phyloP scores from a whole-genome alignment of 257 asterid species.

The Vinca minor region DNA sequence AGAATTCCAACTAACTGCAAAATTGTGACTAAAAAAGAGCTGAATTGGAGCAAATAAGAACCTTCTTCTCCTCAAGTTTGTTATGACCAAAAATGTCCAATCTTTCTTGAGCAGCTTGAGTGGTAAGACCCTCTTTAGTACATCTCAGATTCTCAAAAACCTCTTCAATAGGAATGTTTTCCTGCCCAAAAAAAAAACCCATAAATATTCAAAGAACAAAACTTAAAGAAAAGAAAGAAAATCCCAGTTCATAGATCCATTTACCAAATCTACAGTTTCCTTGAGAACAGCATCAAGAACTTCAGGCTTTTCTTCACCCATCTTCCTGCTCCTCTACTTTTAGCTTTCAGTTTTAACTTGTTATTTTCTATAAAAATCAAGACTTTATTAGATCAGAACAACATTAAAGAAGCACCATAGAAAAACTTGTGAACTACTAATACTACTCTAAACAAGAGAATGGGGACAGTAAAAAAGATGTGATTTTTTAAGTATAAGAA shows the following conservation, averaged over 20 bases:
- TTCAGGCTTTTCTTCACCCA: conserved; percentile 56
- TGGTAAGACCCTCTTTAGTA: conserved; percentile 75
- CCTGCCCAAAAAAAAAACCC: conserved; percentile 40
- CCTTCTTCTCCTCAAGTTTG: conserved; percentile 99
- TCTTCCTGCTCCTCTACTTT: background rate
- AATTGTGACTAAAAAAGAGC: conserved; percentile 16
- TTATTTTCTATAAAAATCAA: conserved; percentile 5
- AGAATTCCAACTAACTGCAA: background rate
- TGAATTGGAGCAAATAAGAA: conserved; percentile 18
- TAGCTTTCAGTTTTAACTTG: background rate
- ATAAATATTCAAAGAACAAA: conserved; percentile 13
- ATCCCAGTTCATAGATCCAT: conserved; percentile 53
- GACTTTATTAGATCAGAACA: conserved; percentile 29
- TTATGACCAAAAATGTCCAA: conserved; percentile 85
- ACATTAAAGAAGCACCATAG: conserved; percentile 30
- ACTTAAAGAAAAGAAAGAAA: conserved; percentile 10
- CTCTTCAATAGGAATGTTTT: conserved; percentile 90
- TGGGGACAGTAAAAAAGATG: conserved; percentile 25
- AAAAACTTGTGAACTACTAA: conserved; percentile 10
- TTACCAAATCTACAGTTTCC: conserved; percentile 99
- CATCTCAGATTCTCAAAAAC: conserved; percentile 95
- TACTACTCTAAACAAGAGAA: no score
- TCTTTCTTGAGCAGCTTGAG: conserved; percentile 78
- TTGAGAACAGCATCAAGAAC: conserved; percentile 92
- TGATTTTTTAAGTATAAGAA: conserved; percentile 20